Base-by-base conservation (phyloP, 352 stramenopile genomes). In the Globisporangium cystogenes region DNA sequence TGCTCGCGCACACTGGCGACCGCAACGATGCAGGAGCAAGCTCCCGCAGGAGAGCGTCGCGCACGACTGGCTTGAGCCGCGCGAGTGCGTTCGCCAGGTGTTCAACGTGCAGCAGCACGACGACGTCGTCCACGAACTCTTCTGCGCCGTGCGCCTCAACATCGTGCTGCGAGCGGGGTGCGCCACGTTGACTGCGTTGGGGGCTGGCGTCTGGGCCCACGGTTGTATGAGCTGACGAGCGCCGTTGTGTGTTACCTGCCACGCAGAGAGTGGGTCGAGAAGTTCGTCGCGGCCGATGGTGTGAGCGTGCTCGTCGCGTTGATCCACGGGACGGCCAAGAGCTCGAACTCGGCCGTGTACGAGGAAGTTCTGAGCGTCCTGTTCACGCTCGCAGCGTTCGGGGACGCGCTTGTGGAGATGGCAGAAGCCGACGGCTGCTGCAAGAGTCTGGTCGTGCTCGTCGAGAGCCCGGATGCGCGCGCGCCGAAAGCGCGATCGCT, bases 101-200 rank as follows among this genome's bases (percentile, higher is more conserved):
- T 42, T 68, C 6, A 62, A 64, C 7, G 55, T 78, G 18, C 65
- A 79, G 31, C 53, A 60, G 7, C 64, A 82, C 31, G 35, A 55
- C 8, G 64, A 76, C 36, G 63, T 55, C 33, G 40, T 72, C 14
- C 66, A 74, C 14, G 72, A 86, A 35, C 68, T 90, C 26, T 83
- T 78, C 48, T 62, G 73, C 16, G 73, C 74, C 3, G 71, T 88
- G 50, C 74, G 77, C 5, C 76, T 90, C 58, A 88, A 86, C 48
- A 60, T 83, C 5, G 45, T 87, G 20, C 61, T 88, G 0, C 62
- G 70, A 58, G 45, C 70, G 21, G 67, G 64, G 76, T 90, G 55
- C 49, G 57, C n/a, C n/a, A n/a, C n/a, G n/a, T n/a, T n/a, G n/a
- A n/a, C n/a, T n/a, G n/a, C n/a, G n/a, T n/a, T n/a, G n/a, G n/a